A percentile compares a stretch with the other conserved stretches of the same genome.
phyloP scores from a whole-genome alignment of 2,329 filamentous ascomycete species.

The Lachnum nothofagi region DNA sequence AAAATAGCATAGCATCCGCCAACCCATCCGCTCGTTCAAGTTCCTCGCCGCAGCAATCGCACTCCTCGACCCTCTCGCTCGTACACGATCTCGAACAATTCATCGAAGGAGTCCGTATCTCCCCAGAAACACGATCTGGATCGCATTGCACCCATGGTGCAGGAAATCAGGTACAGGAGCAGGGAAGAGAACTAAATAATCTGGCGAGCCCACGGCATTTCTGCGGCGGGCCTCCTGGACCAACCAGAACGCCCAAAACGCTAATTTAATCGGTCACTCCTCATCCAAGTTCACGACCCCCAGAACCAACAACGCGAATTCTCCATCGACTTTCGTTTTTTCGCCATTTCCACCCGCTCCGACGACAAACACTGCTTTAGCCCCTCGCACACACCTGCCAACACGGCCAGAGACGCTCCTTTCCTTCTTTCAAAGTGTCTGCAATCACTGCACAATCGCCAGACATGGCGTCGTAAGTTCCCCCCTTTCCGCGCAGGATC shows the following conservation, averaged over 20 bases:
- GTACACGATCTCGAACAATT: too few relatives aligned
- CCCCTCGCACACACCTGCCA: slow-evolving; percentile 13
- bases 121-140: too few relatives aligned
- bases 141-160: too few relatives aligned
- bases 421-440: slow-evolving; percentile 23
- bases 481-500: slow-evolving; percentile 16
- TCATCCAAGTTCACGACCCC: slow-evolving; percentile 1
- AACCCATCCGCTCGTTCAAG: not conserved
- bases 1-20: not conserved
- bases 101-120: too few relatives aligned
- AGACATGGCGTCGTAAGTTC: slow-evolving; percentile 32
- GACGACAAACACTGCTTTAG: not conserved
- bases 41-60: too few relatives aligned
- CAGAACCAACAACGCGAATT: slow-evolving; percentile 5
- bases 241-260: not conserved
- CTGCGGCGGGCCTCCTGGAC: not conserved
- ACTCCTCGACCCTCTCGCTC: too few relatives aligned
- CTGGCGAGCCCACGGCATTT: not conserved
- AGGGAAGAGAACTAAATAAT: not conserved
- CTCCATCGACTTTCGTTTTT: slow-evolving; percentile 12
- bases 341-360: not conserved
- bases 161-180: not conserved
- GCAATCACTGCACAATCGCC: slow-evolving; percentile 25
- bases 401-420: slow-evolving; percentile 16
- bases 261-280: slow-evolving; percentile 1